Base-by-base conservation (phyloP, 192 early-diverging fungal species). In the Gonapodya sp. region DNA sequence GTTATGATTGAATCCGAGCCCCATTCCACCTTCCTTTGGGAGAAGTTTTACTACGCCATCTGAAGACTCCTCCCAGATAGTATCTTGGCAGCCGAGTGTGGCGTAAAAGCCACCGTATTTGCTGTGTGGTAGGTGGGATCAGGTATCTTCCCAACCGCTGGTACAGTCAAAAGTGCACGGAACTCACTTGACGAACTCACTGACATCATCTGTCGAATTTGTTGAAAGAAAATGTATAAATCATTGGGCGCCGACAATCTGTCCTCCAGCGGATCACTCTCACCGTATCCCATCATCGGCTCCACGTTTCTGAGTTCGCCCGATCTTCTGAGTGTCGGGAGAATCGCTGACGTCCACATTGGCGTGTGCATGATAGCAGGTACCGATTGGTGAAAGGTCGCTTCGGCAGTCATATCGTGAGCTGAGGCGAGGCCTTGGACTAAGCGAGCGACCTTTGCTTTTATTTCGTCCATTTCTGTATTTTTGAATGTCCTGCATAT, bases 51-150 rank as follows among this genome's bases (percentile, higher is more conserved):
- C 34, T 34, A 2, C 34, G 14, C 75, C 34, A 34, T 18, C 30
- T 31, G 16, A 16, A 16, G 34, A 16, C 31, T 77, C 8, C 75
- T 31, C 8, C 8, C 24, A 64, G 8, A 16, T 24, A 64, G 46
- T 64, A 31, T 77, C 75, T 34, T 77, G 75, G 31, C 75, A 77
- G 2, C 75, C 75, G 18, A 77, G 75, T 2, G 18, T 18, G 2
- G 75, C 75, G 34, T 77, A 77, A 33, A 77, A 32, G 8, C 75
- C 75, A 31, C 75, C 75, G 75, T 77, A 77, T 33, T 33, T n/a
- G n/a, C n/a, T n/a, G n/a, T n/a, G n/a, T n/a, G n/a, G n/a, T n/a
- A n/a, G n/a, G n/a, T n/a, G n/a, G n/a, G n/a, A n/a, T n/a, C n/a
- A n/a, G n/a, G n/a, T 72, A 30, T 16, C 16, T 30, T 16, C 30